Evolutionary conservation across 345 rosid genomes (phyloP), one percentile per base, ranked within the genome.

Genomic region (Eutrema japonicum): DNA sequence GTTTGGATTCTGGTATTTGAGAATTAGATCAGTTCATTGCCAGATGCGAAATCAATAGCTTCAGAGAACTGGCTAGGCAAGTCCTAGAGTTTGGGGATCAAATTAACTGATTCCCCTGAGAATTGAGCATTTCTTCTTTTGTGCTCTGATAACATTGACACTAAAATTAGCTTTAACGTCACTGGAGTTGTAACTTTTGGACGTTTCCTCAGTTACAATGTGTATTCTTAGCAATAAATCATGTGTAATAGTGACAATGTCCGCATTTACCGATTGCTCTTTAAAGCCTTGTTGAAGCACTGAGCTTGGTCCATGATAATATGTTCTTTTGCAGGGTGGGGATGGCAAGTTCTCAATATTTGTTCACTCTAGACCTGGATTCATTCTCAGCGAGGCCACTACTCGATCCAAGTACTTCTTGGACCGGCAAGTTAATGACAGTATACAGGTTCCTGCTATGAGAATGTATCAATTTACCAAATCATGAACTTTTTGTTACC

Each of bases 361-460:
- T 72, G 97, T 95, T 80, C 99, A 95, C 68, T 87, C 99, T 42
- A 87, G 99, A 85, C 99, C 98, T 62, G 96, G 99, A 38, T 95
- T 95, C 78, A 12, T 89, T 48, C 80, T 95, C 64, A 92, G 79
- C 68, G 85, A 87, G 82, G 97, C 82, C 59, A 95, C 93, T 5
- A 90, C 97, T 14, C 86, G 91, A 79, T 95, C 97, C 2, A 72
- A 63, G 41, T 83, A 81, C 80, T 95, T 95, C 77, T 66, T 90
- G 60, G 64, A 81, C 64, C 92, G 96, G 11, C 99, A 95, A 85
- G 85, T 95, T 77, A 95, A 86, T 76, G 90, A 92, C 42, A 95
- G 99, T 52, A 80, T 90, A 77, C 88, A 92, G 99, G 99, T 91
- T 36, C 2, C 40, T 71, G 48, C 45, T 35, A 32, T n/a, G 54